A percentile compares a stretch with the other conserved stretches of the same genome.
phyloP scores from a whole-genome alignment of 768 basidiomycete species.

The Amanita fuliginea region DNA sequence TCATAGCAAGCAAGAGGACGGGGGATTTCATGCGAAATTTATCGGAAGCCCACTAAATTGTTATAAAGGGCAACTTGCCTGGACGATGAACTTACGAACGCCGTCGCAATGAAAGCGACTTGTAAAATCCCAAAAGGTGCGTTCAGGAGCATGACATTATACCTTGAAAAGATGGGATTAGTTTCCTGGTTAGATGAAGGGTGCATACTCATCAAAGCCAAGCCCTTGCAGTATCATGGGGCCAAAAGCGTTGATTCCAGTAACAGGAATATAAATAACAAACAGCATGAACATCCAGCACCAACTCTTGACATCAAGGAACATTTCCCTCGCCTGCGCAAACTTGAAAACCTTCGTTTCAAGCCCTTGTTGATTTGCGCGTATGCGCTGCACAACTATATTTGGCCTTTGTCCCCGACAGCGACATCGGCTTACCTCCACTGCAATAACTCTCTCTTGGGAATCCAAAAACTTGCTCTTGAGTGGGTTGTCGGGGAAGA shows the following conservation, averaged over 20 bases:
- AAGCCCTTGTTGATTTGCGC: conserved; percentile 25
- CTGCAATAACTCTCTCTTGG: conserved; percentile 20
- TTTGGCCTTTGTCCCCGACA: background rate
- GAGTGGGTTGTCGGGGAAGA: conserved; percentile 23
- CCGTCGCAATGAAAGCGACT: conserved; percentile 15
- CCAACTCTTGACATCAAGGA: conserved; percentile 24
- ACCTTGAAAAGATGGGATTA: conserved; percentile 9
- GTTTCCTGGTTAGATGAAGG: background rate
- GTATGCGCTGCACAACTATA: conserved; percentile 13
- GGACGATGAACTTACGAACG: conserved; percentile 14
- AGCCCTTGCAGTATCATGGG: conserved; percentile 22
- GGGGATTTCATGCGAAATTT: conserved; percentile 17
- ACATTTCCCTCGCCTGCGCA: conserved; percentile 19
- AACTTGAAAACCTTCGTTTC: conserved; percentile 22
- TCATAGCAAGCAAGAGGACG: conserved; percentile 13
- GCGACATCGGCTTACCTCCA: conserved; percentile 15
- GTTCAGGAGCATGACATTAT: conserved; percentile 19
- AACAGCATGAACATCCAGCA: conserved; percentile 20
- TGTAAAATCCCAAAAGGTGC: conserved; percentile 21
- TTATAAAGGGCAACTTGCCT: background rate
- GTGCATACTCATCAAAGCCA: conserved; percentile 19
- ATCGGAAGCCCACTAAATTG: conserved; percentile 16
- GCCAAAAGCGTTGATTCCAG: conserved; percentile 17
- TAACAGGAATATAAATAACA: conserved; percentile 14
- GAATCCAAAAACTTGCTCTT: conserved; percentile 18